Base-by-base conservation (phyloP, 768 basidiomycete species). In the Cyathus striatus region DNA sequence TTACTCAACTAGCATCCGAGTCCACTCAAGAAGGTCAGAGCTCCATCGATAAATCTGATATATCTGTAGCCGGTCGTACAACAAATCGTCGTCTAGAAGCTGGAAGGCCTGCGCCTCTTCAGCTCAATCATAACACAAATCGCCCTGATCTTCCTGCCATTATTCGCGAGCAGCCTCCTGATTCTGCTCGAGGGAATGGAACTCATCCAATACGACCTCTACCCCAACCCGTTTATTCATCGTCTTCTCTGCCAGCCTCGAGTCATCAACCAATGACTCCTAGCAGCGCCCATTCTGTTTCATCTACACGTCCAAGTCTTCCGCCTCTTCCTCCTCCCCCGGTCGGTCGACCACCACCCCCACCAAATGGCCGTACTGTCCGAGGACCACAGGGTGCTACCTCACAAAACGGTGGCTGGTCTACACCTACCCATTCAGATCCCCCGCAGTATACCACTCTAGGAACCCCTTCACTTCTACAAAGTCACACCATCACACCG, bases 51-150 rank as follows among this genome's bases (percentile, higher is more conserved):
- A 52, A 52, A 37, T 30, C 44, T n/a, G 62, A 61, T 20, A 20
- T 54, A 3, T 57, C 61, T 1, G 56, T 66, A 17, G 52, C 46
- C 3, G 61, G 61, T 14, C 60, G 60, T 36, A 47, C 59, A 41
- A 61, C 58, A 13, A 60, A 62, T 23, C 70, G 79, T 48, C 71
- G 79, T 18, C 68, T 79, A 21, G 78, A 86, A 50, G 76, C 67
- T 40, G 75, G 70, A 30, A 68, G 91, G 46, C 92, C 91, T 3
- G 85, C 91, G 0, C 91, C 92, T 0, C 67, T 95, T n/a, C 79
- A 86, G 50, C 70, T 95, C 7, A 72, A 77, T 14, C 70, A 72
- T 1, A 72, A 72, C 45, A 58, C 71, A 9, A 67, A 68, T 3
- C 68, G 81, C 30, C 64, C 69, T 13, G 83, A 85, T 55, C 77